Evolutionary conservation across 2,329 filamentous ascomycete genomes (phyloP).

Genomic region (Exophiala bonariae): DNA sequence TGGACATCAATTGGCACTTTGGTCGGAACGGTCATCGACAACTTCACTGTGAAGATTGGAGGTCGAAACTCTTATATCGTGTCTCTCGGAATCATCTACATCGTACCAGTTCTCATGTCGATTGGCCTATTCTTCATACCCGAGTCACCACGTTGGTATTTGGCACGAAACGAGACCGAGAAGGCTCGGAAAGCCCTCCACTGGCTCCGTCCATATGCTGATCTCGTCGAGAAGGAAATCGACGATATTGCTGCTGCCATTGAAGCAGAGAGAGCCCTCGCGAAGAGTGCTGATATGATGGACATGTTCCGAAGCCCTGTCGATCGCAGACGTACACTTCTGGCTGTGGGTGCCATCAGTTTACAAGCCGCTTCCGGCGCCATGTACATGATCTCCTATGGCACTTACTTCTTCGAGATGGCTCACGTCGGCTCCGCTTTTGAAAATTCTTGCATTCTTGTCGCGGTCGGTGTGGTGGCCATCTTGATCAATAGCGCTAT

Average conservation of each 20-base stretch:
- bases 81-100: slow-evolving; percentile 34
- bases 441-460: slow-evolving; percentile 58
- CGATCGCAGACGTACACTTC: slow-evolving; percentile 51
- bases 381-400: slow-evolving; percentile 59
- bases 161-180: slow-evolving; percentile 32
- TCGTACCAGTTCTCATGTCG: slow-evolving; percentile 31
- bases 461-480: slow-evolving; percentile 55
- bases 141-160: slow-evolving; percentile 35
- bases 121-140: slow-evolving; percentile 35
- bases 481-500: slow-evolving; percentile 56
- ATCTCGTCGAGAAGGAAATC: slow-evolving; percentile 35
- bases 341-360: slow-evolving; percentile 50
- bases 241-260: slow-evolving; percentile 37
- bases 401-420: slow-evolving; percentile 63
- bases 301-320: slow-evolving; percentile 55
- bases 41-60: slow-evolving; percentile 40
- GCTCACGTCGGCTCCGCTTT: slow-evolving; percentile 57
- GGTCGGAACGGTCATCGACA: slow-evolving; percentile 50
- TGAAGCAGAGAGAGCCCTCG: slow-evolving; percentile 35
- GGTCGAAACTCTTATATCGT: slow-evolving; percentile 40
- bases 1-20: slow-evolving; percentile 45
- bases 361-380: slow-evolving; percentile 56
- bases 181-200: slow-evolving; percentile 35
- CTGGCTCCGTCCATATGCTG: slow-evolving; percentile 37
- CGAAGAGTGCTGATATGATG: slow-evolving; percentile 38